Conservation (phyloP, 148 eudicot species). For the Amaranthus hypochondriacus region DNA sequence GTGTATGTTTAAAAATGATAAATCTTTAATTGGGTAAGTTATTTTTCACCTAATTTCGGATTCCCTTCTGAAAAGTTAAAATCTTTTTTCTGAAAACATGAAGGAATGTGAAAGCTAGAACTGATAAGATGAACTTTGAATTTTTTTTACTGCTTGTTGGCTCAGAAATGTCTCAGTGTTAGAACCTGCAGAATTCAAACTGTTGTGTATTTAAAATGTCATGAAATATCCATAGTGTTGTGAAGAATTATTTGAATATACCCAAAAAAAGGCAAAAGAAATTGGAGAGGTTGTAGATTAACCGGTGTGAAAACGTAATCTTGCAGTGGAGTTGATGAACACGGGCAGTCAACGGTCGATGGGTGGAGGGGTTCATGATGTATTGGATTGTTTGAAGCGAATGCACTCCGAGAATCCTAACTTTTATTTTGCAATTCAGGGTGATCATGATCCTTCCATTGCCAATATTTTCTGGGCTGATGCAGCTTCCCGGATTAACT, state of each 20-base stretch:
- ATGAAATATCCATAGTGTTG: background rate
- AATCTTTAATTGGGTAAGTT: background rate
- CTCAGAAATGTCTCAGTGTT: background rate
- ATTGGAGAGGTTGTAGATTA: background rate
- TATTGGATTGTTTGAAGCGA: slow-evolving; percentile 38
- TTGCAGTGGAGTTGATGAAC: slow-evolving; percentile 35
- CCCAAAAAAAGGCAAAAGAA: background rate
- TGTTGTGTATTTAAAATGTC: background rate
- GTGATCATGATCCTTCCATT: slow-evolving; percentile 21
- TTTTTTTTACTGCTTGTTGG: background rate
- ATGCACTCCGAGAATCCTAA: slow-evolving; percentile 32
- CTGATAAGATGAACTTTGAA: background rate
- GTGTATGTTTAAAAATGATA: background rate
- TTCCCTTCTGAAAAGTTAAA: background rate
- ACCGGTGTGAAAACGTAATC: slow-evolving; percentile 1
- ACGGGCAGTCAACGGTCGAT: slow-evolving; percentile 21
- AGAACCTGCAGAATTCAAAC: background rate
- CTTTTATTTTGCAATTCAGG: slow-evolving; percentile 38
- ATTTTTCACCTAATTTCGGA: background rate
- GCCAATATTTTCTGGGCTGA: slow-evolving; percentile 43
- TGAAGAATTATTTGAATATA: background rate
- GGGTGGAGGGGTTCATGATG: slow-evolving; percentile 27
- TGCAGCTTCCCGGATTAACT: slow-evolving; percentile 29
- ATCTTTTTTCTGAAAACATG: background rate
- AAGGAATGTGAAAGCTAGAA: background rate